Percentiles rank a stretch among this genome's conserved stretches.
Conservation (phyloP, 495 filamentous ascomycete genomes). For the Talaromyces adpressus region DNA sequence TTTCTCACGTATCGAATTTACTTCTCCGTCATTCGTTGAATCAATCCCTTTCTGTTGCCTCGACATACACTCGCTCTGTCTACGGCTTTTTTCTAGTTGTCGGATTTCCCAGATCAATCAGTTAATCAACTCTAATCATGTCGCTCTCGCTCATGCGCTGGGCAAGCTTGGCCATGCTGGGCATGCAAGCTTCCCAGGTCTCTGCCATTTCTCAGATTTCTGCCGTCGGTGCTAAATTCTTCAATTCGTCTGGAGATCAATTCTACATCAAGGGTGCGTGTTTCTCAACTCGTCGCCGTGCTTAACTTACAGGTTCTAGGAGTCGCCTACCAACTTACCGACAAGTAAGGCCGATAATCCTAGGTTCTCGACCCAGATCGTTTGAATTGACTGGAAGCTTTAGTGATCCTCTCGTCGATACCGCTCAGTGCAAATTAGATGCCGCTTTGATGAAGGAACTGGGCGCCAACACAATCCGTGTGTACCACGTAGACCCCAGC, state of each 20-base stretch:
- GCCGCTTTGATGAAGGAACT: conserved; percentile 70
- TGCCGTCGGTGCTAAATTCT: conserved; percentile 77
- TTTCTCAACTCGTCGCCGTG: background rate
- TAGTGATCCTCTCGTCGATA: conserved; percentile 72
- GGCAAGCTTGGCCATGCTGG: conserved; percentile 21
- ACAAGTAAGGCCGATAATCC: no score
- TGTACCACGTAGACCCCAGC: conserved; percentile 75
- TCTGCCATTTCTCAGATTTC: conserved; percentile 50
- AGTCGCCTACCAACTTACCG: conserved; percentile 61
- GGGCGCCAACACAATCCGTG: conserved; percentile 78
- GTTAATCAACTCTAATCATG: background rate
- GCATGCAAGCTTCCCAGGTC: conserved; percentile 19
- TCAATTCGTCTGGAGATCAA: conserved; percentile 66
- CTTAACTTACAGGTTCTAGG: conserved; percentile 34
- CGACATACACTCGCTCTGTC: conserved; percentile 3
- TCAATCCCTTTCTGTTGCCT: background rate
- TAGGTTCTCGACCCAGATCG: no score
- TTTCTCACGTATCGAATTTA: background rate
- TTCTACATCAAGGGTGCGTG: conserved; percentile 72
- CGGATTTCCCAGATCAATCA: background rate
- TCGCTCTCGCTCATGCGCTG: background rate
- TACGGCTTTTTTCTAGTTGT: background rate
- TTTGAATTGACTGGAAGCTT: no score
- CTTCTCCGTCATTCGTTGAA: background rate
- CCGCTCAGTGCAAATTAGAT: conserved; percentile 71